These are phyloP conservation scores for Sclerotinia subarctica DNA, from an alignment of 2,329 filamentous ascomycete genomes.

Conservation along the genomic window DNA sequence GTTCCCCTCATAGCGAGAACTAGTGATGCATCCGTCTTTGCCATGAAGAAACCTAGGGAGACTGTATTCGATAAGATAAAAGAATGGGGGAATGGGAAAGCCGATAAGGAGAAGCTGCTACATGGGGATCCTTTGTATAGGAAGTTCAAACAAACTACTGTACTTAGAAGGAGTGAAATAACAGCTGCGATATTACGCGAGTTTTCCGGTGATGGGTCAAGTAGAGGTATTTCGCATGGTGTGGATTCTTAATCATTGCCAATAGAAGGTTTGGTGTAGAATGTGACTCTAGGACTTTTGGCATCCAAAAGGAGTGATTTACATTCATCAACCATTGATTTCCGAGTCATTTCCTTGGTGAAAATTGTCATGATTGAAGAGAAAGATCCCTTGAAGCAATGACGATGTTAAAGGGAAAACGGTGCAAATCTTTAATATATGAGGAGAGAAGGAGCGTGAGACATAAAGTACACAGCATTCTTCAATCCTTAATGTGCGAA, in stretches of 20 bases:
- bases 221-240: neutral
- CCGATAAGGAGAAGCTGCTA: neutral
- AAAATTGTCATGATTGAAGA: neutral
- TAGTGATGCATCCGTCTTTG: constrained; percentile 60
- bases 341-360: too few relatives aligned
- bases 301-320: neutral
- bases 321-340: neutral
- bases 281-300: neutral
- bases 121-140: neutral
- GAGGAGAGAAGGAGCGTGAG: neutral
- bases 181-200: constrained; percentile 24
- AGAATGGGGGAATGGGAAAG: neutral
- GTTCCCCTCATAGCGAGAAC: constrained; percentile 62
- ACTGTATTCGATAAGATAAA: neutral
- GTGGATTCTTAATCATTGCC: neutral
- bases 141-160: neutral
- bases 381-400: neutral
- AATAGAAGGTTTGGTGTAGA: neutral
- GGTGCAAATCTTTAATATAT: neutral
- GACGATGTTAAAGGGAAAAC: neutral
- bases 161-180: constrained; percentile 28
- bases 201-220: neutral
- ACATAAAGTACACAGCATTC: neutral
- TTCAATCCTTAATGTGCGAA: neutral
- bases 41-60: constrained; percentile 56